Base-by-base conservation (phyloP, 2,329 filamentous ascomycete species). In the Pyrenophora seminiperda region DNA sequence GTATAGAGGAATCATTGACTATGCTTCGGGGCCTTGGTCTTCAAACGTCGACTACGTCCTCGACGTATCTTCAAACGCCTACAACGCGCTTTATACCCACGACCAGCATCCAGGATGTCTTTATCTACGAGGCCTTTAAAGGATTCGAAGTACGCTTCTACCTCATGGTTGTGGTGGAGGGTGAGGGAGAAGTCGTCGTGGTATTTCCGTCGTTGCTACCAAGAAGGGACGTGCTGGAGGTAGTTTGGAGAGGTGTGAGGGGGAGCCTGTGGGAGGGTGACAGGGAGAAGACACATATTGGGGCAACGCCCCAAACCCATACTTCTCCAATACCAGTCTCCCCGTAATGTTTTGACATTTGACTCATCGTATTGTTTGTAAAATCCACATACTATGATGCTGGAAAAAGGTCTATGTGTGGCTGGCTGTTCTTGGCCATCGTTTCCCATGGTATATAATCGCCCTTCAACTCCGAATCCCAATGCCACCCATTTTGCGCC, bases 61-160 rank as follows among this genome's bases (percentile, higher is more conserved):
- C 81, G 1, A 88, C 85, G 7, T 91, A 90, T 65, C 78, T 92
- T 5, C 79, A 80, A 30, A 78, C 79, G 7, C 75, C 82, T 2
- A 79, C 81, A 1, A 88, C 85, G n/a, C 78, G 86, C 41, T 90
- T 90, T 72, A 97, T 99, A 51, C 93, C 94, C 0, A 96, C 93
- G 0, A 89, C 88, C 36, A 87, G 90, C 74, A 95, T 99, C 50
- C 90, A 90, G 68, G 94, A 99, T 71, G 87, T 99, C 48, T 84
- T 97, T 45, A 89, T 99, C 41, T 91, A 97, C 71, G 94, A 99
- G 77, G 94, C 92, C 3, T 97, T 97, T 74, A 85, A 84, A 49
- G 92, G 92, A 0, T 96, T 97, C 66, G 90, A 92, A 75, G 91
- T 97, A 29, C 79, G 87, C 32, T 96, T 93, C 68, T 97, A 96